Evolutionary conservation across 257 asterid species (phyloP).

Genomic region (Primulina eburnea): DNA sequence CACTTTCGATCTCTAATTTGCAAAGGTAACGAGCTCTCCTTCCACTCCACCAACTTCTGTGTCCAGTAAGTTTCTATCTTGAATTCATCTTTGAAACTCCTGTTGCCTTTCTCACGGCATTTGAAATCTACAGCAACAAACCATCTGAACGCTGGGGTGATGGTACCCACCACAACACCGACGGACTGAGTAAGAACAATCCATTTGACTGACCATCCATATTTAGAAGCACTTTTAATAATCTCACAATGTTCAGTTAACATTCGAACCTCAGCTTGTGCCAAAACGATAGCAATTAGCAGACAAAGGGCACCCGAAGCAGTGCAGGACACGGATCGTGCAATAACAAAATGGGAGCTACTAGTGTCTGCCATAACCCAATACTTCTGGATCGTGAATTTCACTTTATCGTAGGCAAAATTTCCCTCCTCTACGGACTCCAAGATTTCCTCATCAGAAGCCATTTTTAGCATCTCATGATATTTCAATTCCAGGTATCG

Average conservation of each 20-base stretch:
- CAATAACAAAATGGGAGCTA: constrained; percentile 34
- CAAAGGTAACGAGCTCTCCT: constrained; percentile 2
- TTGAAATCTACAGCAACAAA: constrained; percentile 15
- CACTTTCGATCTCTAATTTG: constrained; percentile 1
- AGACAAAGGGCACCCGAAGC: constrained; percentile 28
- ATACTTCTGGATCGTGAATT: constrained; percentile 20
- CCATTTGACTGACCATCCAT: constrained; percentile 30
- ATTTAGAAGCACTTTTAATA: constrained; percentile 2
- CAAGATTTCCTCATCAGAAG: not conserved
- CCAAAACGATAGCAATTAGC: constrained; percentile 10
- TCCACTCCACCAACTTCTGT: constrained; percentile 23
- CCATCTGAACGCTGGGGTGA: constrained; percentile 31
- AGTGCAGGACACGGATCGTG: constrained; percentile 26
- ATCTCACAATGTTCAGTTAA: too few species aligned
- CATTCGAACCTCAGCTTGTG: constrained; percentile 21
- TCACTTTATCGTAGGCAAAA: constrained; percentile 12
- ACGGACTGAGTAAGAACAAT: constrained; percentile 24
- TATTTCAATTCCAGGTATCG: constrained; percentile 30
- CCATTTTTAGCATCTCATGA: constrained; percentile 22
- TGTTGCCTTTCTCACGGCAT: not conserved
- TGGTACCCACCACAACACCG: constrained; percentile 29
- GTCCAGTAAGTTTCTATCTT: constrained; percentile 15
- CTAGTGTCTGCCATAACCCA: constrained; percentile 38
- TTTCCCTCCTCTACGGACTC: constrained; percentile 10
- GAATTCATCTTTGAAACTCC: constrained; percentile 11